Conservation (phyloP, 75 land plant species). For the Picea sitchensis region DNA sequence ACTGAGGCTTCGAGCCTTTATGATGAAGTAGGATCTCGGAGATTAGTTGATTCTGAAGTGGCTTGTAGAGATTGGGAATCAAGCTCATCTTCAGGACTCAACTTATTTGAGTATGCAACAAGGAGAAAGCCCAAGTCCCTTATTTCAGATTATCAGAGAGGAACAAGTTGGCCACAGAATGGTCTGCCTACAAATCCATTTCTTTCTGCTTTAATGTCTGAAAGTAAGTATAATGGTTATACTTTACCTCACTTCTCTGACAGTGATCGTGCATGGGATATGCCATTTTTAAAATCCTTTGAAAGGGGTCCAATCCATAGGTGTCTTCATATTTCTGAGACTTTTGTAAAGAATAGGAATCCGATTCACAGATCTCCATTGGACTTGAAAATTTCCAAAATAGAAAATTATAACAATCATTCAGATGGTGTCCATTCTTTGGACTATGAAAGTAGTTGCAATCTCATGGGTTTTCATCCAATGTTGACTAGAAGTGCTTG, state of each 20-base stretch:
- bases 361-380: background rate
- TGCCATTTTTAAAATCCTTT: background rate
- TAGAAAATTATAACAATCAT: background rate
- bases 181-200: constrained; percentile 37
- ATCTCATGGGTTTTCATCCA: constrained; percentile 40
- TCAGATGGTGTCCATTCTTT: constrained; percentile 1
- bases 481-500: constrained; percentile 24
- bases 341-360: background rate
- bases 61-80: background rate
- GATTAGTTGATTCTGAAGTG: background rate
- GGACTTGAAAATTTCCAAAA: background rate
- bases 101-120: background rate
- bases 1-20: background rate
- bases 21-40: constrained; percentile 9
- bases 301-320: background rate
- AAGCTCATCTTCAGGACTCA: background rate
- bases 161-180: constrained; percentile 31
- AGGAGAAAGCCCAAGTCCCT: constrained; percentile 3
- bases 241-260: background rate
- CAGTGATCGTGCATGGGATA: constrained; percentile 5
- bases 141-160: constrained; percentile 18
- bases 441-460: constrained; percentile 10
- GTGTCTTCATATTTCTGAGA: background rate
- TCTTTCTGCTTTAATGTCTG: constrained; percentile 3
- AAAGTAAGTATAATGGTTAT: constrained; percentile 2